Base-by-base conservation (phyloP, 2,329 filamentous ascomycete genomes). In the Botryotinia convoluta region DNA sequence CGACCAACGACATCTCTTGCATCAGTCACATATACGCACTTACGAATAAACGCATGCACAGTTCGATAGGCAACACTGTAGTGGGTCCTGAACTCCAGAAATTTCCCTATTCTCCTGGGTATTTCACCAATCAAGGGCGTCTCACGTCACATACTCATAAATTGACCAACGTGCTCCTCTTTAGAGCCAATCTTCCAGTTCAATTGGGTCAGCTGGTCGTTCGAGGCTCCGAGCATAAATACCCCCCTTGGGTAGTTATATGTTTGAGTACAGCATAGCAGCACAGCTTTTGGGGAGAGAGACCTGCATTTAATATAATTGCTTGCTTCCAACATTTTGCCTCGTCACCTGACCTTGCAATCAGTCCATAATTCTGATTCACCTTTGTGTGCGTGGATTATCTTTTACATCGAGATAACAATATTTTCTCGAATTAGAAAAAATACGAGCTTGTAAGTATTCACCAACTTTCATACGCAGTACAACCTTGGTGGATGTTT, bases 71-170 rank as follows among this genome's bases (percentile, higher is more conserved):
- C 71, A 68, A 29, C 18, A 68, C 45, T 42, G 26, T 54, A 61
- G 71, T 48, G 51, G 65, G 45, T 72, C 39, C 42, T 72, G 26
- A 45, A 60, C 39, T 69, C 32, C 29, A 51, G 18, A 57, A 61
- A 45, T 20, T 29, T 20, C 61, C 62, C 54, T 72, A 69, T 60
- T 59, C 42, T 72, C 63, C 65, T 61, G n/a, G 26, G 22, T 29
- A 20, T 44, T 60, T 60, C 18, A 60, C 71, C 71, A 72, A 72
- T 72, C 71, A 69, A 57, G 35, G 42, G 42, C 54, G 65, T 69
- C 71, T 72, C 71, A 72, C 71, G 71, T 72, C 71, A 72, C 71
- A 72, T 72, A 69, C 39, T 59, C 60, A 57, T 48, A 72, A 69
- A 69, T 26, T 69, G 71, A 69, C 71, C 29, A 72, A 72, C 71